phyloP scores from a whole-genome alignment of 2,329 filamentous ascomycete genomes.

The Cadophora malorum region DNA sequence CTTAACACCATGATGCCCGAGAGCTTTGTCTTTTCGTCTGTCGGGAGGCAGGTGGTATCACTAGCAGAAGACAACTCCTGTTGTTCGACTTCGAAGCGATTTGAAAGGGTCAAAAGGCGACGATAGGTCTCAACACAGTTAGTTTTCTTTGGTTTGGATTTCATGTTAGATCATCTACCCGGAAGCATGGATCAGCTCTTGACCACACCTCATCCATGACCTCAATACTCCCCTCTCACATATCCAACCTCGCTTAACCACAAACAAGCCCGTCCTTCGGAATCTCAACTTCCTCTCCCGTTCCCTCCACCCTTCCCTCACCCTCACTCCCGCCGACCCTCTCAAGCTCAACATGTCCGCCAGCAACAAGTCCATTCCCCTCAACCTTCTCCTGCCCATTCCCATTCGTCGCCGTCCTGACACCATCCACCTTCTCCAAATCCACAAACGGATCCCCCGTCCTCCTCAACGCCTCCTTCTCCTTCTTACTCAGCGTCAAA shows the following conservation, averaged over 20 bases:
- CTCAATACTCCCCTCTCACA: not conserved
- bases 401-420: too few species aligned
- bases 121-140: too few species aligned
- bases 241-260: constrained; percentile 30
- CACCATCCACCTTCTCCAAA: constrained; percentile 15
- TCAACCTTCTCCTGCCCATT: not conserved
- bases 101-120: too few species aligned
- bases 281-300: constrained; percentile 34
- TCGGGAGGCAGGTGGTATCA: too few species aligned
- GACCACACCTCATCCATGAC: constrained; percentile 27
- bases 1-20: too few species aligned
- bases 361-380: not conserved
- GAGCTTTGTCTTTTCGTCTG: too few species aligned
- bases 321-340: constrained; percentile 5
- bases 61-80: too few species aligned
- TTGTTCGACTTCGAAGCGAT: too few species aligned
- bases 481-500: constrained; percentile 76
- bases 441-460: constrained; percentile 37
- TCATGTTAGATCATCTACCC: too few species aligned
- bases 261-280: constrained; percentile 40
- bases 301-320: not conserved
- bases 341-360: constrained; percentile 30
- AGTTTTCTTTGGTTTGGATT: too few species aligned
- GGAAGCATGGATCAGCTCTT: constrained; percentile 37
- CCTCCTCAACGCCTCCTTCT: constrained; percentile 53